Percentiles rank a stretch among this genome's conserved stretches.
Conservation (phyloP, 2,329 filamentous ascomycete genomes). For the Rosellinia necatrix region DNA sequence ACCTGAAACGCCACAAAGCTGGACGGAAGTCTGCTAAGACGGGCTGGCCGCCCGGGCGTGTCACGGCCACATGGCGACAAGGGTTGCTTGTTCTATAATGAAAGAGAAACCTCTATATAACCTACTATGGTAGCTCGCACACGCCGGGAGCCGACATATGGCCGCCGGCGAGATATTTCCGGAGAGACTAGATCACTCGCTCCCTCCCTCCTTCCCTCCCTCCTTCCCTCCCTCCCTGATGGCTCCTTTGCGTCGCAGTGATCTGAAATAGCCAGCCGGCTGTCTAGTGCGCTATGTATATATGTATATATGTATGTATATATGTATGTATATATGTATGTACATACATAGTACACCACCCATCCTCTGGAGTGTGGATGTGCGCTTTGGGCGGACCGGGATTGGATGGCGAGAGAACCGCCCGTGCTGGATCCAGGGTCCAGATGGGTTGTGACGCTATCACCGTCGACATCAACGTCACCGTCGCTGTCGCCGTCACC, state of each 20-base stretch:
- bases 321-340: too few relatives aligned
- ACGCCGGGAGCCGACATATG: too few relatives aligned
- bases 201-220: too few relatives aligned
- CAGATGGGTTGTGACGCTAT: conserved; percentile 8
- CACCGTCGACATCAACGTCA: conserved; percentile 5
- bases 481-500: background rate
- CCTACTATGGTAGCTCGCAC: too few relatives aligned
- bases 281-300: too few relatives aligned
- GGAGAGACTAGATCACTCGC: conserved; percentile 32
- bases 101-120: too few relatives aligned
- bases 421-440: too few relatives aligned
- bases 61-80: conserved; percentile 39
- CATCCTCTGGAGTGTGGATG: too few relatives aligned
- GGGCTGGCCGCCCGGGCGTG: conserved; percentile 17
- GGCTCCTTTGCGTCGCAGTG: conserved; percentile 9
- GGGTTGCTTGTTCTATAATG: too few relatives aligned
- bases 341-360: too few relatives aligned
- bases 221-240: conserved; percentile 24
- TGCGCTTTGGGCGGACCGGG: too few relatives aligned
- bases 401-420: conserved; percentile 4
- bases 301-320: too few relatives aligned
- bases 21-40: conserved; percentile 9
- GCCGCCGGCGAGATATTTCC: conserved; percentile 23
- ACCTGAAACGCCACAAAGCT: background rate
- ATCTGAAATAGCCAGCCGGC: conserved; percentile 17